These are phyloP conservation scores for Knoxdaviesia proteae DNA, from an alignment of 2,329 filamentous ascomycete species.

Conservation along the genomic window DNA sequence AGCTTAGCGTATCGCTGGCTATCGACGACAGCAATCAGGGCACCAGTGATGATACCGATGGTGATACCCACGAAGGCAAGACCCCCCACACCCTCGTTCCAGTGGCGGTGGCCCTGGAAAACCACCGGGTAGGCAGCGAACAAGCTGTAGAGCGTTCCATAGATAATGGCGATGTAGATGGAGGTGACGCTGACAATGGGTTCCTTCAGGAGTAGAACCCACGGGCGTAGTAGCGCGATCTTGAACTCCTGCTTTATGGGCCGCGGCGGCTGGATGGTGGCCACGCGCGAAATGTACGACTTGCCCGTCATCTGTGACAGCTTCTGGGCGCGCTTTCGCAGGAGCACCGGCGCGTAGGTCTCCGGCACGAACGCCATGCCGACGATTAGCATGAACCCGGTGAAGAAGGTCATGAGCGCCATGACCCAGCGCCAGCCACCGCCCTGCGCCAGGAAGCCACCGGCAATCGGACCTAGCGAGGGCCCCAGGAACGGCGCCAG, in stretches of 20 bases:
- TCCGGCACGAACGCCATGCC: conserved; percentile 31
- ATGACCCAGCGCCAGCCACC: conserved; percentile 45
- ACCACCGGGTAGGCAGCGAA: conserved; percentile 39
- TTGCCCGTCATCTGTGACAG: conserved; percentile 31
- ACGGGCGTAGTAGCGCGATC: conserved; percentile 38
- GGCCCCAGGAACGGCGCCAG: conserved; percentile 44
- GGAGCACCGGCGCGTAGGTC: conserved; percentile 37
- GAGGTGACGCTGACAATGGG: conserved; percentile 44
- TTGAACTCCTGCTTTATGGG: conserved; percentile 28
- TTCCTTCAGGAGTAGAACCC: conserved; percentile 43
- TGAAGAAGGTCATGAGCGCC: conserved; percentile 40
- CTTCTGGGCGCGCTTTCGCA: conserved; percentile 27
- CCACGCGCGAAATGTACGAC: conserved; percentile 29
- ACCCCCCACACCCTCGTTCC: conserved; percentile 35
- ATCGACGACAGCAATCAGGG: conserved; percentile 28
- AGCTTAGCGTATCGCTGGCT: conserved; percentile 30
- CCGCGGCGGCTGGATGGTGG: conserved; percentile 20
- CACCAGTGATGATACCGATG: conserved; percentile 38
- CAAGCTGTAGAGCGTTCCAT: conserved; percentile 32
- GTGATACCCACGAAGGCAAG: conserved; percentile 43
- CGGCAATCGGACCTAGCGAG: conserved; percentile 36
- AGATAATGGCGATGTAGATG: conserved; percentile 41
- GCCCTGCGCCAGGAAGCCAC: conserved; percentile 38
- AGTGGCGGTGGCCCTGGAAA: conserved; percentile 35
- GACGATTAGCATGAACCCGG: conserved; percentile 33